phyloP scores from a whole-genome alignment of 1,139 yeast genomes.

The Blastobotrys raffinosifermentans region DNA sequence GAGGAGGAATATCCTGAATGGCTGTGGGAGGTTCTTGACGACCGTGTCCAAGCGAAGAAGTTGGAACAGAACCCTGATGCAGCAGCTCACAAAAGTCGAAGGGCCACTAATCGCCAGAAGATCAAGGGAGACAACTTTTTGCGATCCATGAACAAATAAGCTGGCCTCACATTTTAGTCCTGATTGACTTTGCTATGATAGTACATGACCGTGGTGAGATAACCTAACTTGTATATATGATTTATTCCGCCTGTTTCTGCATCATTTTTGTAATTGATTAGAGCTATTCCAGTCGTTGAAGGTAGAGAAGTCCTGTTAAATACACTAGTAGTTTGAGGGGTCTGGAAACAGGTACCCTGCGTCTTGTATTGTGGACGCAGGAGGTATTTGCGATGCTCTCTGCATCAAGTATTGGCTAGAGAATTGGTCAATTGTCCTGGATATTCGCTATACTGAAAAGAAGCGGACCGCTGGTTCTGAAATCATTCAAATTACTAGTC shows the following conservation, averaged over 20 bases:
- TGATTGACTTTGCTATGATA: neutral
- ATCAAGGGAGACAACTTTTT: conserved; percentile 75
- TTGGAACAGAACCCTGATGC: conserved; percentile 57
- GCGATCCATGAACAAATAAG: conserved; percentile 29
- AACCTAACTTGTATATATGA: neutral
- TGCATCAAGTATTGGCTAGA: too few species aligned
- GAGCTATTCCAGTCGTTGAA: too few species aligned
- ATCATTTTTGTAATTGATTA: neutral
- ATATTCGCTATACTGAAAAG: conserved; percentile 4
- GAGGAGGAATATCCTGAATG: conserved; percentile 90
- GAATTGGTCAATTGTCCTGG: conserved; percentile 1
- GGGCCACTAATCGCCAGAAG: conserved; percentile 58
- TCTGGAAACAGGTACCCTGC: too few species aligned
- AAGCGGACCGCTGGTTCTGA: conserved; percentile 5
- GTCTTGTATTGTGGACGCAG: too few species aligned
- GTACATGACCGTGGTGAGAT: neutral
- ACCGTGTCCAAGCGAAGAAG: conserved; percentile 46
- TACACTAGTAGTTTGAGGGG: too few species aligned
- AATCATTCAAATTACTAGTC: conserved; percentile 7
- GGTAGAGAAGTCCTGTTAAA: too few species aligned
- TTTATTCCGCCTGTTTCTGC: neutral
- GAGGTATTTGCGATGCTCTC: too few species aligned
- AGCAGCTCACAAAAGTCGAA: conserved; percentile 62
- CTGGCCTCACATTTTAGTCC: neutral
- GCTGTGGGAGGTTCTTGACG: conserved; percentile 87